Base-by-base conservation (phyloP, 169 alveolate genomes). In the Plasmodium blacklocki region DNA sequence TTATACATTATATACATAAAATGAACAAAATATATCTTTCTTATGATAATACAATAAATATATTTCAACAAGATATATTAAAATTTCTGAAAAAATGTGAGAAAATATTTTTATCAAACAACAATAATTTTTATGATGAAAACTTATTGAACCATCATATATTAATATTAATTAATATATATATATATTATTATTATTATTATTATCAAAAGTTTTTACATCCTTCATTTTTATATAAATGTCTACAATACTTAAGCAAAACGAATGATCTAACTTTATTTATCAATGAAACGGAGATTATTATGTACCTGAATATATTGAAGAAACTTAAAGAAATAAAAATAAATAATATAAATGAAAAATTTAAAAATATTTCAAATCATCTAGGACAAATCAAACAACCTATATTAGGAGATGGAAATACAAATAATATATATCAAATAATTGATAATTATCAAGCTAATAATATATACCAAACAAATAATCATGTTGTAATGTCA, bases 1-100 rank as follows among this genome's bases (percentile, higher is more conserved):
- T 78, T 8, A 12, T 78, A 0, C 54, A 66, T 11, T 78, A 78
- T 71, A 7, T 78, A 26, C 73, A 78, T 29, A 78, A 78, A 50
- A 52, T 50, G 5, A 50, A 66, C 23, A 78, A 64, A 43, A 63
- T 66, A 8, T 78, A 15, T 26, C 21, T 66, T 26, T 19, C 78
- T 14, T 58, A 39, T 67, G 62, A n/a, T 21, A 5, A 29, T 32
- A 32, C 45, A 32, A 56, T 56, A 56, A 52, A 49, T n/a, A 47
- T 50, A 0, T 15, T 52, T 50, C 26, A 64, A 0, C 45, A 9
- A 23, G 11, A 18, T 26, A 78, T 78, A 29, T 64, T 47, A 32
- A 78, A 52, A 1, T 58, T n/a, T 18, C 0, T 78, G 8, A 56
- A n/a, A 0, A 18, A 50, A 9, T 64, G 66, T 26, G 72, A 45